Evolutionary conservation across 306 rosid genomes (phyloP), one percentile per base, ranked within the genome.

Genomic region (Purshia tridentata): DNA sequence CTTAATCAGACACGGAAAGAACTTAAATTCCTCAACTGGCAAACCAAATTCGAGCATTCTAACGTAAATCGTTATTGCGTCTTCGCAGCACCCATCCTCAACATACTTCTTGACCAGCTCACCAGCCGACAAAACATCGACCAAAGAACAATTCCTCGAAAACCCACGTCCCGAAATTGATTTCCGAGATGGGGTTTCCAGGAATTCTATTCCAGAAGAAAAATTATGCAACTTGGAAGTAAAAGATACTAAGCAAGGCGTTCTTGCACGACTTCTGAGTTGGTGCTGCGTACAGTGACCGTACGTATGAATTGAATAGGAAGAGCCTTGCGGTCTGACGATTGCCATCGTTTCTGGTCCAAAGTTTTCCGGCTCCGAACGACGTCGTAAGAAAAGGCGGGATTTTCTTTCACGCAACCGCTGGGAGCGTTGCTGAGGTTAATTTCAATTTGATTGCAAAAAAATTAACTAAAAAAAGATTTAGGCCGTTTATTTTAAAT

Each of bases 1-100:
- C 84, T 83, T 83, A 8, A 83, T 80, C 69, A 83, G 66, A 45
- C 63, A 48, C 0, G 84, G 77, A 59, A 83, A 80, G 75, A 76
- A 83, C 12, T 55, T 67, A 61, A 80, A 80, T 41, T 77, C 72
- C 70, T 73, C 77, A 68, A 78, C 60, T 14, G 77, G 74, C 4
- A 55, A 56, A 65, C 84, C 80, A 41, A 50, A 48, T n/a, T 80
- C 80, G 52, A 77, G 76, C 75, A 80, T 70, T 58, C 49, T 47
- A 16, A 80, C 75, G 53, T 80, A 80, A n/a, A 80, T 23, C 58
- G 22, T 46, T 1, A 83, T 23, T 13, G 87, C 87, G 60, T 83
- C 83, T 55, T 73, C 67, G 23, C 15, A 67, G 39, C 14, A 20
- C 37, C 83, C 83, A 47, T 51, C 69, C 18, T 77, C 80, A 10